These are phyloP conservation scores for Melanopsichium pennsylvanicum DNA, from an alignment of 1,284 basidiomycete genomes.

Conservation along the genomic window DNA sequence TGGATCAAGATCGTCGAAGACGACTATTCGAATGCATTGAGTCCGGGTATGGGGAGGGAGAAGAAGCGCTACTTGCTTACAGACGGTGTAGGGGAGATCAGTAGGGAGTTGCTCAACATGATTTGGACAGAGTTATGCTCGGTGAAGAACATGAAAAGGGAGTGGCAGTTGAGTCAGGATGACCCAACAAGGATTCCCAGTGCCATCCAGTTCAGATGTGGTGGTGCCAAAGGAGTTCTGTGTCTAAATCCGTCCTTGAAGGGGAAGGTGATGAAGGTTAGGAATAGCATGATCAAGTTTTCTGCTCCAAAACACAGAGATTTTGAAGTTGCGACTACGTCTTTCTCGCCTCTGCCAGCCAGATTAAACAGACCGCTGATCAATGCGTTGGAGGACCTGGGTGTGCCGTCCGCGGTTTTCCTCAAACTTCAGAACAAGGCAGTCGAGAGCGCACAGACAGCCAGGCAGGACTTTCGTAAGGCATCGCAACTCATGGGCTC, in stretches of 20 bases:
- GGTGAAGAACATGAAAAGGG: conserved; percentile 21
- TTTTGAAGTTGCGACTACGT: conserved; percentile 28
- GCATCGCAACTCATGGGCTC: conserved; percentile 24
- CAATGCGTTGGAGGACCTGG: conserved; percentile 37
- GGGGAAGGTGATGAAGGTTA: conserved; percentile 20
- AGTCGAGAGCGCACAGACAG: conserved; percentile 15
- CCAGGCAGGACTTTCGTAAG: conserved; percentile 9
- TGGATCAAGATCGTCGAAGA: conserved; percentile 27
- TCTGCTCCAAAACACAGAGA: conserved; percentile 19
- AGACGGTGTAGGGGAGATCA: conserved; percentile 35
- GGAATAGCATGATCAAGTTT: conserved; percentile 37
- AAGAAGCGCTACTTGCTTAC: conserved; percentile 19
- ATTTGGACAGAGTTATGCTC: conserved; percentile 25
- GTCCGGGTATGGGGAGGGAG: background rate
- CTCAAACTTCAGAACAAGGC: conserved; percentile 19
- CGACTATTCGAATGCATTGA: conserved; percentile 5
- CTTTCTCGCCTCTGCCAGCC: conserved; percentile 19
- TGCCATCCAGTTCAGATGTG: conserved; percentile 27
- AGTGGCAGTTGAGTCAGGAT: conserved; percentile 12
- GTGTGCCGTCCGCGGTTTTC: conserved; percentile 8
- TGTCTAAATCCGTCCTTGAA: conserved; percentile 22
- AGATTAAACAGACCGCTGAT: conserved; percentile 34
- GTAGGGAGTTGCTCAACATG: conserved; percentile 12
- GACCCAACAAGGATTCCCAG: conserved; percentile 17
- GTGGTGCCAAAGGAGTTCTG: conserved; percentile 33